Conservation (phyloP, 192 early-diverging fungal genomes). For the Backusella luteola region DNA sequence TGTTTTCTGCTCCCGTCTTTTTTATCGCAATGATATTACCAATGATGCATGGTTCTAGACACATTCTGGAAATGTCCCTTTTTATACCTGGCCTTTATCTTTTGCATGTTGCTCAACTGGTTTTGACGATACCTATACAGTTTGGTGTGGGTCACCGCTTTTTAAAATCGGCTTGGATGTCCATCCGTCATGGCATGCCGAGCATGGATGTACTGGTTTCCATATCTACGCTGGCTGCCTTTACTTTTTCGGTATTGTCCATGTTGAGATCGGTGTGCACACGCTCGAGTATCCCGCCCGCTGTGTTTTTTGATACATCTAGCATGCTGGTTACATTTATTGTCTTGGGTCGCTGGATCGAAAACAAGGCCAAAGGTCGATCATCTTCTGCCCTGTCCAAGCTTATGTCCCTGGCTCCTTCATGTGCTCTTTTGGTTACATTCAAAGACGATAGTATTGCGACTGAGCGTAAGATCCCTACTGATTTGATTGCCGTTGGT, state of each 20-base stretch:
- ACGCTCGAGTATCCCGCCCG: slow-evolving; percentile 50
- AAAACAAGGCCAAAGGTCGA: slow-evolving; percentile 92
- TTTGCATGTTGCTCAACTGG: slow-evolving; percentile 61
- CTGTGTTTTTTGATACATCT: slow-evolving; percentile 93
- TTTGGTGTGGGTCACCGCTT: slow-evolving; percentile 85
- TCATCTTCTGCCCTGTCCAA: slow-evolving; percentile 86
- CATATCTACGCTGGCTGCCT: slow-evolving; percentile 83
- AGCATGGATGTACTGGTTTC: slow-evolving; percentile 96
- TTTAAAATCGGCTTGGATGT: slow-evolving; percentile 76
- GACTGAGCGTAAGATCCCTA: slow-evolving; percentile 71
- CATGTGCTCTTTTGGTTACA: slow-evolving; percentile 60
- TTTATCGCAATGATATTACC: slow-evolving; percentile 77
- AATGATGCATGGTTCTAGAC: slow-evolving; percentile 31
- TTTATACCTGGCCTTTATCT: slow-evolving; percentile 61
- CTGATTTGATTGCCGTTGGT: slow-evolving; percentile 81
- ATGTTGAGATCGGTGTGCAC: slow-evolving; percentile 63
- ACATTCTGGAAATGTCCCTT: slow-evolving; percentile 38
- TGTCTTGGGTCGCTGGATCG: slow-evolving; percentile 86
- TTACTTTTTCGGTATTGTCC: slow-evolving; percentile 76
- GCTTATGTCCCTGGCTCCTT: slow-evolving; percentile 82
- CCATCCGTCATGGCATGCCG: slow-evolving; percentile 74
- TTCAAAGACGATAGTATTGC: slow-evolving; percentile 45
- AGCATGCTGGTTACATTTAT: slow-evolving; percentile 93
- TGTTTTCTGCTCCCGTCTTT: slow-evolving; percentile 82
- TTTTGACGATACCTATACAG: slow-evolving; percentile 88